These are phyloP conservation scores for Lipomyces oligophaga DNA, from an alignment of 805 yeast species.

Conservation along the genomic window DNA sequence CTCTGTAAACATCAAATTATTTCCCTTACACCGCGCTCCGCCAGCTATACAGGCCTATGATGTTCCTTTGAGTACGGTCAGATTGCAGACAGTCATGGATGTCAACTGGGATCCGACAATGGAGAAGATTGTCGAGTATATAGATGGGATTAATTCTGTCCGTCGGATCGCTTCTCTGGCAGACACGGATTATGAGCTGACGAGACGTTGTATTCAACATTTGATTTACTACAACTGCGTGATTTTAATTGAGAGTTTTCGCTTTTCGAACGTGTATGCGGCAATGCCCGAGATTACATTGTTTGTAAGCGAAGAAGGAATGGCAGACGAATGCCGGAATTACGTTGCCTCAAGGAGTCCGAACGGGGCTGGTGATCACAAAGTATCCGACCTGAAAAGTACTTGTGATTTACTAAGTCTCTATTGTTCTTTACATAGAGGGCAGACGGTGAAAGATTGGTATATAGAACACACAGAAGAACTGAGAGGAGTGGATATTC, in stretches of 20 bases:
- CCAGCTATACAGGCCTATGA: conserved; percentile 72
- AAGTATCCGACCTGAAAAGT: neutral
- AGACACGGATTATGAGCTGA: conserved; percentile 71
- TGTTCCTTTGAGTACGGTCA: conserved; percentile 89
- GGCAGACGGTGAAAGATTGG: conserved; percentile 78
- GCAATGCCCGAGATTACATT: conserved; percentile 73
- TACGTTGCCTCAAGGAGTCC: conserved; percentile 49
- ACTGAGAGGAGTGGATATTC: conserved; percentile 66
- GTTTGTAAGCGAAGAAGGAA: conserved; percentile 58
- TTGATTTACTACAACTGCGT: conserved; percentile 85
- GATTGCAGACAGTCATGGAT: conserved; percentile 67
- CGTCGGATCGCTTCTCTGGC: conserved; percentile 72
- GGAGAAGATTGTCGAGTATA: conserved; percentile 78
- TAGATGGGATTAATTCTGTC: conserved; percentile 84
- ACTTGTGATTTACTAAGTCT: conserved; percentile 59
- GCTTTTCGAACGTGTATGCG: conserved; percentile 82
- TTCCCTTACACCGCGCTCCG: conserved; percentile 82
- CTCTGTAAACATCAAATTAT: conserved; percentile 87
- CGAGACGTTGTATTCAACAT: conserved; percentile 86
- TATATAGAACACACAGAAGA: conserved; percentile 57
- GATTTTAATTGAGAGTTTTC: conserved; percentile 79
- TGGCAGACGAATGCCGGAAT: conserved; percentile 81
- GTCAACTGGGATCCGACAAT: conserved; percentile 97
- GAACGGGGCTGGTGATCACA: neutral
- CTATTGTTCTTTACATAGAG: conserved; percentile 74